Conservation (phyloP, 2,329 filamentous ascomycete genomes). For the Trichoderma koningiopsis region DNA sequence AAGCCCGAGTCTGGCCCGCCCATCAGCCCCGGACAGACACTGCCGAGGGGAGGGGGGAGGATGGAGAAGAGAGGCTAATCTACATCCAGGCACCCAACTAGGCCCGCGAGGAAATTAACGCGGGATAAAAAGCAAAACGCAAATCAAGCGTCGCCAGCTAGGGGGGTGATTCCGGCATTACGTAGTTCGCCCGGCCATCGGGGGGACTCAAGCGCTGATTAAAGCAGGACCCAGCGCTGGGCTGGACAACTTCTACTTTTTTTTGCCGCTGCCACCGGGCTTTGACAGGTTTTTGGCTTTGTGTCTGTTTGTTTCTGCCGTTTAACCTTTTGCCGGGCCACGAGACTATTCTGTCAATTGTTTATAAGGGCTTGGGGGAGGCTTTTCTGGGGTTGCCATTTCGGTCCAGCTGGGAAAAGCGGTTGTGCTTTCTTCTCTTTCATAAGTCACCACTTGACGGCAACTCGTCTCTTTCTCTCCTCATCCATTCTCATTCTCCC, state of each 20-base stretch:
- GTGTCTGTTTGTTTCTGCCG: not conserved
- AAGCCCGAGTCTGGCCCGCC: constrained; percentile 16
- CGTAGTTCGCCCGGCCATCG: constrained; percentile 3
- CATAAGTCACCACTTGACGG: not conserved
- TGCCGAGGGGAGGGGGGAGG: constrained; percentile 1
- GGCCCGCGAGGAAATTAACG: not conserved
- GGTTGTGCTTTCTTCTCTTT: not conserved
- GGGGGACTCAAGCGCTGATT: not conserved
- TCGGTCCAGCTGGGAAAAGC: not conserved
- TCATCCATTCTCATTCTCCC: not conserved
- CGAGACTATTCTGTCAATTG: not conserved
- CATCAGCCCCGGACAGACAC: constrained; percentile 19
- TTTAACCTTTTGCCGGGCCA: constrained; percentile 11
- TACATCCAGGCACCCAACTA: not conserved
- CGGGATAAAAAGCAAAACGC: not conserved
- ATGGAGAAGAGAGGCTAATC: not conserved
- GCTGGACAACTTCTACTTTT: not conserved
- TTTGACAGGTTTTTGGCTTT: not conserved
- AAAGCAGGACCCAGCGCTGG: not conserved
- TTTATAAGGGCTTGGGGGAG: not conserved
- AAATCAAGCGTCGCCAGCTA: not conserved
- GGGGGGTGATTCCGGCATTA: constrained; percentile 9
- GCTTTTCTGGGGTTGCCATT: not conserved
- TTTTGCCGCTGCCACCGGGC: constrained; percentile 16
- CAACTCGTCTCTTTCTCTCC: not conserved